Evolutionary conservation across 352 stramenopile genomes (phyloP).

Genomic region (Globisporangium camurandrum): DNA sequence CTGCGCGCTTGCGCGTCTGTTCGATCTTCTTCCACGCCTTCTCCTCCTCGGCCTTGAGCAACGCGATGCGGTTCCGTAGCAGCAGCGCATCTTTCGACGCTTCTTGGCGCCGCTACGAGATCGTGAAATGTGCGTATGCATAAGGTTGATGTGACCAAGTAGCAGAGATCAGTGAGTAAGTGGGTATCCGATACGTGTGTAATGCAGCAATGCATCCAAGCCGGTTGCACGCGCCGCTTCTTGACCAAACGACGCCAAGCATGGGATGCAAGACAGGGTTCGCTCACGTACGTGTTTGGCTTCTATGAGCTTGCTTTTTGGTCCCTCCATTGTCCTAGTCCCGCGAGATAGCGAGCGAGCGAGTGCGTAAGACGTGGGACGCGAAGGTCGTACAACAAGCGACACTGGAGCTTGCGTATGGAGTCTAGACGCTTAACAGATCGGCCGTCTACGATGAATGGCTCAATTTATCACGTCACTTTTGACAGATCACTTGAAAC

Average conservation of each 20-base stretch:
- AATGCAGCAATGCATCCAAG: too few relatives aligned
- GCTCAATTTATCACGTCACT: too few relatives aligned
- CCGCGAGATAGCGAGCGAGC: not conserved
- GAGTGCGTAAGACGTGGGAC: too few relatives aligned
- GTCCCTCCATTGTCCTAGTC: conserved; percentile 26
- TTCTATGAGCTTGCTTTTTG: conserved; percentile 68
- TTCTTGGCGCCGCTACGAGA: conserved; percentile 68
- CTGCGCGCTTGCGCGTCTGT: conserved; percentile 63
- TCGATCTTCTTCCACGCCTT: conserved; percentile 85
- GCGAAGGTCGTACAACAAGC: too few relatives aligned
- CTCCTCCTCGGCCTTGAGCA: conserved; percentile 76
- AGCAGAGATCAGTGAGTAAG: conserved; percentile 1
- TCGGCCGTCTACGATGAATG: too few relatives aligned
- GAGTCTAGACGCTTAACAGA: too few relatives aligned
- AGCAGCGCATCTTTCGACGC: conserved; percentile 65
- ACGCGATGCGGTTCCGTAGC: conserved; percentile 70
- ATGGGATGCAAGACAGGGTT: too few relatives aligned
- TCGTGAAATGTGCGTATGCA: too few relatives aligned
- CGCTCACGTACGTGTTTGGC: conserved; percentile 72
- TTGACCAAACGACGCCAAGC: not conserved
- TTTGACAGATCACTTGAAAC: too few relatives aligned
- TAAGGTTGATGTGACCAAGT: too few relatives aligned
- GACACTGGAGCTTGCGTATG: too few relatives aligned
- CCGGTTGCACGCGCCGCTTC: not conserved
- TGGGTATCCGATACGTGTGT: too few relatives aligned